These are phyloP conservation scores for Penicillium italicum DNA, from an alignment of 2,329 filamentous ascomycete genomes.

Conservation along the genomic window DNA sequence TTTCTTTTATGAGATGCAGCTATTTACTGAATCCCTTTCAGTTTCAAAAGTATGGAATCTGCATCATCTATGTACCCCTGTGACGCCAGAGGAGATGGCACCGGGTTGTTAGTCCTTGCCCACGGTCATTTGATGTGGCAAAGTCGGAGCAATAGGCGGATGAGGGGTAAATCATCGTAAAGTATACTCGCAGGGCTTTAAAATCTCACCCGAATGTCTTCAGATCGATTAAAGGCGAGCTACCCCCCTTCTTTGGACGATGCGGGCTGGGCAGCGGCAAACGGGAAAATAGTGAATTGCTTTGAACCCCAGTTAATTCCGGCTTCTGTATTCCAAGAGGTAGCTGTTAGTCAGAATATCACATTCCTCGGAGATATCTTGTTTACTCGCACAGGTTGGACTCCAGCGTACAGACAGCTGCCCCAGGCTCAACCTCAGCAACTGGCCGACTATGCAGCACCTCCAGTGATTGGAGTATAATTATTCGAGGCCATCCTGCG, in stretches of 20 bases:
- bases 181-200: too few relatives aligned
- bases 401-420: constrained; percentile 42
- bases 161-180: too few relatives aligned
- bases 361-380: constrained; percentile 55
- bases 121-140: neutral
- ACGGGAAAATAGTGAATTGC: constrained; percentile 37
- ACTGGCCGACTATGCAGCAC: constrained; percentile 30
- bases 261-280: constrained; percentile 41
- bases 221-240: too few relatives aligned
- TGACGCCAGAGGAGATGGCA: neutral
- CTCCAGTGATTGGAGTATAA: constrained; percentile 46
- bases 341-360: constrained; percentile 46
- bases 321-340: constrained; percentile 41
- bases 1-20: neutral
- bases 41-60: neutral
- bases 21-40: too few relatives aligned
- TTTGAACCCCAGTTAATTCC: constrained; percentile 47
- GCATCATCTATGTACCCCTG: neutral
- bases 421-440: constrained; percentile 37
- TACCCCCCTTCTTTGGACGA: too few relatives aligned
- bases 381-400: constrained; percentile 55
- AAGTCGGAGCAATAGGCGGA: too few relatives aligned
- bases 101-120: neutral
- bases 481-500: constrained; percentile 48
- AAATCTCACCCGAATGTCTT: too few relatives aligned